Evolutionary conservation across 441 rosid species (phyloP), one percentile per base, ranked within the genome.

Genomic region (Bruguiera hainesii): DNA sequence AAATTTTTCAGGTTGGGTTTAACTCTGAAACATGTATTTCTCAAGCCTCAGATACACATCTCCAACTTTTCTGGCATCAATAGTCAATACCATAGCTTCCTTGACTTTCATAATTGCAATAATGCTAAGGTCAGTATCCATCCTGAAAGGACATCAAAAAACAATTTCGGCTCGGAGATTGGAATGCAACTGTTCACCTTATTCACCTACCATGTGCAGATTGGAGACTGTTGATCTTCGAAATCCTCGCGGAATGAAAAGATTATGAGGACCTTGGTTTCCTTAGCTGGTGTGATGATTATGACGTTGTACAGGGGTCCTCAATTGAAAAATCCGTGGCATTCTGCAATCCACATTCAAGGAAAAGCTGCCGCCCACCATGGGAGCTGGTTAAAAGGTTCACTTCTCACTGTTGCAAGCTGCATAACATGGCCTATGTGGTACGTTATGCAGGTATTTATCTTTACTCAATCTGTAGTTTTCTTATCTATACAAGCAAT

Each of bases 271-370:
- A 82, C 90, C 0, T 42, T 68, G 53, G 56, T 86, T 20, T 89
- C 90, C 25, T 75, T 86, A 71, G 78, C 64, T 0, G 91, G 90
- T 31, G 95, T 83, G 64, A 85, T 65, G 60, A 81, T 68, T 1
- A 86, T 89, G 91, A 77, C 87, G 50, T 53, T 83, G n/a, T 89
- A 85, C 64, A 86, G 82, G 60, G 92, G 96, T 7, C 83, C 90
- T 35, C 35, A 63, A 3, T 65, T 84, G 65, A 73, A 76, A 75
- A 78, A 68, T 68, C 59, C 72, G 8, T 71, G 80, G 81, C 71
- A 60, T 48, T 78, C 89, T 69, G 62, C 74, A 16, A 61, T 89
- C 35, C 85, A 76, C 13, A 69, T 81, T 57, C 63, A 75, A 62
- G 76, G 77, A 31, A 75, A 61, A 19, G 49, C 63, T 6, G 16